Base-by-base conservation (phyloP, 2,329 filamentous ascomycete species). In the Alternaria alternata region DNA sequence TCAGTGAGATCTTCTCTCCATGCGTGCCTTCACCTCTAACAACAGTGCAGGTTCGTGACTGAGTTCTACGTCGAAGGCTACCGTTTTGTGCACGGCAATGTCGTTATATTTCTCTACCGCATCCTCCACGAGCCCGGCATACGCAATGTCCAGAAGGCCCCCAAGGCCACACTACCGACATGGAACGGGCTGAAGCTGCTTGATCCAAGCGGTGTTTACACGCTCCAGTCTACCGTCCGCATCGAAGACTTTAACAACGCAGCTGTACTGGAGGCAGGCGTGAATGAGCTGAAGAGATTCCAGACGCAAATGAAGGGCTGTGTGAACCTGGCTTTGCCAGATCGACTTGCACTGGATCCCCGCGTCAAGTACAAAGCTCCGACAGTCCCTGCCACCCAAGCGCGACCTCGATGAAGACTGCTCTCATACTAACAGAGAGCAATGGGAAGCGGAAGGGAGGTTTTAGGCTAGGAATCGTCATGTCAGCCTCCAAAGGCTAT, bases 311-410 rank as follows among this genome's bases (percentile, higher is more conserved):
- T 89, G 75, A 86, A 84, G 66, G 83, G 84, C 5, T 84, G 84
- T 16, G 83, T 89, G 22, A 84, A 86, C 52, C 71, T 90, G 66
- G 80, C 83, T 47, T 81, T 85, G 46, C 86, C 85, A 1, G 86
- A 89, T 74, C 80, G 88, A 51, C 75, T 89, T 51, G 80, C 84
- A 26, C 76, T 89, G 63, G 87, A 89, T 71, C 87, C 87, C 3
- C 81, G 87, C 57, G 84, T 87, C 39, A 88, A 84, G 73, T 86
- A 81, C 63, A 73, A 69, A 34, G 62, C 73, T 14, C 67, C 68
- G 39, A 62, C 63, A 39, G 54, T 64, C 16, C 49, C 60, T 28
- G 63, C 61, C 30, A 56, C 54, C 7, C 68, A 59, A 51, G 47
- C 42, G 18, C 67, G 67, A 32, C 59, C 57, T 54, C 69, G 68